Percentiles rank a stretch among this genome's conserved stretches.
Conservation (phyloP, 2,329 filamentous ascomycete genomes). For the Claviceps maximensis region DNA sequence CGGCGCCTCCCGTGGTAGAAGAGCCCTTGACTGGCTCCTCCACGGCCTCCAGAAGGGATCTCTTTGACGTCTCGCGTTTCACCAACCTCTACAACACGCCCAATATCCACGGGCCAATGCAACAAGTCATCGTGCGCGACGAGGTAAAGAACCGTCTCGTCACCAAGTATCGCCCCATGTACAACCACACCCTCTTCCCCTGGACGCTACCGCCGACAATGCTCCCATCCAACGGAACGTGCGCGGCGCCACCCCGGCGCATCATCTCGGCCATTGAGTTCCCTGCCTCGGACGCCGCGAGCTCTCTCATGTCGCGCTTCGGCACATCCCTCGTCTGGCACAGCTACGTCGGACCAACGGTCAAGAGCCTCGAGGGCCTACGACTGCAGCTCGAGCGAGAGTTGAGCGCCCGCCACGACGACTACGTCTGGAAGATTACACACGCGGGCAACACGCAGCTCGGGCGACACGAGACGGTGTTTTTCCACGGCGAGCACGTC, state of each 20-base stretch:
- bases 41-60: constrained; percentile 63
- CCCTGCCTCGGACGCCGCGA: constrained; percentile 30
- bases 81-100: constrained; percentile 70
- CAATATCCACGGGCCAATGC: constrained; percentile 38
- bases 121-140: constrained; percentile 30
- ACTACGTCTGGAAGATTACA: constrained; percentile 55
- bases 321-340: constrained; percentile 22
- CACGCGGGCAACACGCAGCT: constrained; percentile 70
- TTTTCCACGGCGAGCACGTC: constrained; percentile 63
- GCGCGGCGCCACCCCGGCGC: constrained; percentile 55
- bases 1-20: constrained; percentile 38
- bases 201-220: constrained; percentile 77
- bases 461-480: constrained; percentile 77
- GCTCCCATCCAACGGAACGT: constrained; percentile 66
- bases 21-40: constrained; percentile 63
- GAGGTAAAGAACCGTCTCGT: constrained; percentile 24
- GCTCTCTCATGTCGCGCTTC: constrained; percentile 19
- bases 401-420: constrained; percentile 25
- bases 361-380: constrained; percentile 41
- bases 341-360: constrained; percentile 27
- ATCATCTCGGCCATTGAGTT: constrained; percentile 58
- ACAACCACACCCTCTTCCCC: constrained; percentile 77
- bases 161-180: constrained; percentile 35
- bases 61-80: constrained; percentile 81
- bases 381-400: constrained; percentile 57